Conservation (phyloP, 768 basidiomycete species). For the Candolleomyces efflorescens region DNA sequence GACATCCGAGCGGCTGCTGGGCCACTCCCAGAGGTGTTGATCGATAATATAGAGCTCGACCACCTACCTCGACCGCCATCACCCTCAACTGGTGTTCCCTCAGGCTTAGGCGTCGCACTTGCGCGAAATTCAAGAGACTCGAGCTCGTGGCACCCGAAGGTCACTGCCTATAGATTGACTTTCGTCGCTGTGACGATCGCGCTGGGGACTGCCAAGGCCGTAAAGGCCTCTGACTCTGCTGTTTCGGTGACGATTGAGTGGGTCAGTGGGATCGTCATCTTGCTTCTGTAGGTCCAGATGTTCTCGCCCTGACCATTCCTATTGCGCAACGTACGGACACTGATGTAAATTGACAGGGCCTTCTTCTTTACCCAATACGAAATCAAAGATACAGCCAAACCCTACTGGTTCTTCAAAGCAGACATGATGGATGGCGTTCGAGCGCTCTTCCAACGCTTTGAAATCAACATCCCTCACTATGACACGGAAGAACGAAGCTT, state of each 20-base stretch:
- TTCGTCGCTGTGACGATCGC: background rate
- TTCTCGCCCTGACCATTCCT: background rate
- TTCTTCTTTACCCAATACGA: background rate
- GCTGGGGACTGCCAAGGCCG: background rate
- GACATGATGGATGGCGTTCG: background rate
- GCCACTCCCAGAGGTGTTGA: no score
- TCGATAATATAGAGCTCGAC: background rate
- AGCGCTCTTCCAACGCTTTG: background rate
- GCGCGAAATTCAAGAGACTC: no score
- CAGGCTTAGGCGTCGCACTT: no score
- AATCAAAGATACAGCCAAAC: background rate
- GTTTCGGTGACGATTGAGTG: background rate
- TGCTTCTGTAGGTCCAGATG: background rate
- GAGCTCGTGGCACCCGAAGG: background rate
- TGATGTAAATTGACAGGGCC: background rate
- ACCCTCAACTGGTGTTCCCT: background rate
- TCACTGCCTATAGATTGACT: background rate
- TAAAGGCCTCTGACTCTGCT: background rate
- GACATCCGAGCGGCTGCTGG: no score
- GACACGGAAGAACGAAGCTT: background rate
- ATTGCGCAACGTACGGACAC: background rate
- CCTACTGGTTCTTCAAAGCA: background rate
- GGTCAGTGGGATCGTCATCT: background rate
- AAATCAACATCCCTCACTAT: background rate
- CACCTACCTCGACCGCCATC: background rate